Conservation (phyloP, 2,329 filamentous ascomycete species). For the Verticillium isaacii region DNA sequence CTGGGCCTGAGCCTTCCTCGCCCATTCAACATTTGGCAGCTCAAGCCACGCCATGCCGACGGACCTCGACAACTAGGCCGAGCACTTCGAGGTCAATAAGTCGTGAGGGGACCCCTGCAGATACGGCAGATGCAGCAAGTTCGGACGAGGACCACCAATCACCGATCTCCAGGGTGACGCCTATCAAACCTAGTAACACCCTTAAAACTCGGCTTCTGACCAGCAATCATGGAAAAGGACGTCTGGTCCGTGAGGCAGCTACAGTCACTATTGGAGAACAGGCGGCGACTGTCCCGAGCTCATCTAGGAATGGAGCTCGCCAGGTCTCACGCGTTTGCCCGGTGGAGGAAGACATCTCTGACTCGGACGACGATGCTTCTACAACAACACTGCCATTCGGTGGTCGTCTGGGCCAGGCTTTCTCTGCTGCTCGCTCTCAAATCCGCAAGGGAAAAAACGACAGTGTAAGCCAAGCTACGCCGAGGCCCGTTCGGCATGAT, state of each 20-base stretch:
- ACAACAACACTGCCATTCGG: conserved; percentile 30
- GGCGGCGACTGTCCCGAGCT: neutral
- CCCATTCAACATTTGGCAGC: too few relatives aligned
- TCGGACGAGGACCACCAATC: neutral
- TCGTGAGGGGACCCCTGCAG: neutral
- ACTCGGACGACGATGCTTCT: neutral
- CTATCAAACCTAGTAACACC: neutral
- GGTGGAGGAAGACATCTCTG: neutral
- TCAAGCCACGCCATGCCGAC: neutral
- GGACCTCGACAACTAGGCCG: neutral
- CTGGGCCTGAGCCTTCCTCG: too few relatives aligned
- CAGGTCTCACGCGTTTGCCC: neutral
- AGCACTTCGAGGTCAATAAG: neutral
- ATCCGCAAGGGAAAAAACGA: neutral
- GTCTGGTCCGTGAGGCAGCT: neutral
- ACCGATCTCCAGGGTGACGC: neutral
- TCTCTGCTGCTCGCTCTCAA: conserved; percentile 24
- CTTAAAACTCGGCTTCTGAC: neutral
- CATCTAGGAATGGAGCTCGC: neutral
- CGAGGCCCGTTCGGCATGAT: too few relatives aligned
- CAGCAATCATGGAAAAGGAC: neutral
- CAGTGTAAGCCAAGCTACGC: neutral
- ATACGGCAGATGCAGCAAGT: neutral
- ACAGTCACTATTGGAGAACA: neutral
- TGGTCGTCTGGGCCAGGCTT: conserved; percentile 37